These are phyloP conservation scores for Senecio squalidus DNA, from an alignment of 140 eudicot species.

Conservation along the genomic window DNA sequence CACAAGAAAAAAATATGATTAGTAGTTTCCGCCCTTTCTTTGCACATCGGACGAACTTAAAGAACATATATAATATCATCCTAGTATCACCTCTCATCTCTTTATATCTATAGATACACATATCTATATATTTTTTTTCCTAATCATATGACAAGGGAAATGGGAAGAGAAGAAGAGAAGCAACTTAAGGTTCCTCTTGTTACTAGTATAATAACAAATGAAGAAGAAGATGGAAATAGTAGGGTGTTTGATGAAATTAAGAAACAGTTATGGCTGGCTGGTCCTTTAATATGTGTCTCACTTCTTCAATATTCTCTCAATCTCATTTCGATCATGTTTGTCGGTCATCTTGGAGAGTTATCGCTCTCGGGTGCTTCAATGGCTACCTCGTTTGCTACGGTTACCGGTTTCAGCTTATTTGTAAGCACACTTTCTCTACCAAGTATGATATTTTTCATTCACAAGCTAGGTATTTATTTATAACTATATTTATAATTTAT, in stretches of 20 bases:
- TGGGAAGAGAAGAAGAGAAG: conserved; percentile 14
- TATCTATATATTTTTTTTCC: too few relatives aligned
- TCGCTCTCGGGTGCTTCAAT: conserved; percentile 84
- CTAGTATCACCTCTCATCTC: too few relatives aligned
- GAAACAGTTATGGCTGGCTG: conserved; percentile 74
- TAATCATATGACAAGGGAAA: not conserved
- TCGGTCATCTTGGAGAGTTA: conserved; percentile 85
- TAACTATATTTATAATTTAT: not conserved
- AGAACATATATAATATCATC: too few relatives aligned
- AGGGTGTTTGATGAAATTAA: conserved; percentile 44
- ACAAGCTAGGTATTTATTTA: not conserved
- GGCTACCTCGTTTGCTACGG: conserved; percentile 83
- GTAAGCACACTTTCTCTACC: conserved; percentile 33
- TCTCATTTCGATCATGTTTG: conserved; percentile 75
- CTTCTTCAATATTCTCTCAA: conserved; percentile 59
- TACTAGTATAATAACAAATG: not conserved
- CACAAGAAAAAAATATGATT: too few relatives aligned
- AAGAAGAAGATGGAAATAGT: conserved; percentile 9
- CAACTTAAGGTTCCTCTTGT: not conserved
- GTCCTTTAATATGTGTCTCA: conserved; percentile 59
- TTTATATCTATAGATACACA: too few relatives aligned
- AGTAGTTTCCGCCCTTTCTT: too few relatives aligned
- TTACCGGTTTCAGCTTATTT: conserved; percentile 77
- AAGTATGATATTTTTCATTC: not conserved
- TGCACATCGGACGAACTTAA: too few relatives aligned